These are phyloP conservation scores for Moringa oleifera DNA, from an alignment of 345 rosid species.

Conservation along the genomic window DNA sequence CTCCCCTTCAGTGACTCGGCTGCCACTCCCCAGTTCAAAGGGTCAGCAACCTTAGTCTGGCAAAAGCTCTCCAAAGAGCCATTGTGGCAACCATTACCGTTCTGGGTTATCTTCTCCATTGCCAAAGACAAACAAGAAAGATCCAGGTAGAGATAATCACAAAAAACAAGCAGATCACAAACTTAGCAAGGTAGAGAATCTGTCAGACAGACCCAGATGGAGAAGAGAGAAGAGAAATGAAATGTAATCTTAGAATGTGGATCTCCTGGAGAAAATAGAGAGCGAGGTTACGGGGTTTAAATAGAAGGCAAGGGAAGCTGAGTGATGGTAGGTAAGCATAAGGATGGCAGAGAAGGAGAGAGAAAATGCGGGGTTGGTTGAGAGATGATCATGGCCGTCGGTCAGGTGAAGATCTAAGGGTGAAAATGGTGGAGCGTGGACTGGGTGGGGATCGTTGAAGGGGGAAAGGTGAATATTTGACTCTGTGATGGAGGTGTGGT, in stretches of 20 bases:
- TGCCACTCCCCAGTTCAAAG: conserved; percentile 67
- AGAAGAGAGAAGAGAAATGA: not conserved
- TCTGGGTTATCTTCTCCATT: conserved; percentile 13
- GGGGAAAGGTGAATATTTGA: conserved; percentile 9
- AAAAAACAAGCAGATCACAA: too few relatives aligned
- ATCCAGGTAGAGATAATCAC: not conserved
- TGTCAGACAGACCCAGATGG: too few relatives aligned
- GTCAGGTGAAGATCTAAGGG: conserved; percentile 4
- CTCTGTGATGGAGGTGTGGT: conserved; percentile 6
- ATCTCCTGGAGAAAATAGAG: conserved; percentile 19
- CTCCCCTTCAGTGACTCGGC: conserved; percentile 68
- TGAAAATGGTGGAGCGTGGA: conserved; percentile 7
- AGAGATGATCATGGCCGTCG: conserved; percentile 16
- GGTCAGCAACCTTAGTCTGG: conserved; percentile 29
- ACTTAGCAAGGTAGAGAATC: too few relatives aligned
- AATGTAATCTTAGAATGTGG: too few relatives aligned
- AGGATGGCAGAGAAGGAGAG: conserved; percentile 14
- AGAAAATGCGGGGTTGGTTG: conserved; percentile 15
- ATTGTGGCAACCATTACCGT: not conserved
- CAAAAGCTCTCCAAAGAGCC: conserved; percentile 17
- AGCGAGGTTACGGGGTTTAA: not conserved
- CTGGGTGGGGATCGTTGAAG: not conserved
- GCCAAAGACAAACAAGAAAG: not conserved
- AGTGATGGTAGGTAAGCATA: conserved; percentile 15
- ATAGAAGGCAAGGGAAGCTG: conserved; percentile 11